Conservation (phyloP, 1,139 yeast genomes). For the Saccharomyces hybrid region DNA sequence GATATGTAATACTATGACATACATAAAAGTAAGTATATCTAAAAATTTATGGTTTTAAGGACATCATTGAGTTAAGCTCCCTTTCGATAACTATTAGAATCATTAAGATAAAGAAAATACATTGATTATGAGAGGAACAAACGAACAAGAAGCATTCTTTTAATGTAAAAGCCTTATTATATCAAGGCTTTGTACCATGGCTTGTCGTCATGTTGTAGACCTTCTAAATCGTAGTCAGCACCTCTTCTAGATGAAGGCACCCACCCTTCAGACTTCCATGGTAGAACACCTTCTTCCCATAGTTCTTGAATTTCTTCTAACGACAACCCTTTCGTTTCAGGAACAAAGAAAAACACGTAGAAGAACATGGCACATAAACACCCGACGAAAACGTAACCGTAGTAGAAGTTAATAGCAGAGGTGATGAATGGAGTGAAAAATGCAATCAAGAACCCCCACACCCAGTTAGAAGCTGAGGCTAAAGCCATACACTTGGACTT, state of each 20-base stretch:
- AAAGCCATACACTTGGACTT: slow-evolving; percentile 36
- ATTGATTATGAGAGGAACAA: not conserved
- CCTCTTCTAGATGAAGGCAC: slow-evolving; percentile 29
- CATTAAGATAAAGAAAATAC: not conserved
- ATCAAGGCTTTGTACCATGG: slow-evolving; percentile 22
- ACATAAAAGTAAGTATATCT: not conserved
- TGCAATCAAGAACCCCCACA: slow-evolving; percentile 64
- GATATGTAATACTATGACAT: not conserved
- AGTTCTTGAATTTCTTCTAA: slow-evolving; percentile 64
- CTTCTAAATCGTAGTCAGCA: slow-evolving; percentile 14
- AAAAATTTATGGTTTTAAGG: not conserved
- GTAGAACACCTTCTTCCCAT: slow-evolving; percentile 35
- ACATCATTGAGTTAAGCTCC: not conserved
- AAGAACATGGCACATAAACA: slow-evolving; percentile 51
- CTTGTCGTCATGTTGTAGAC: slow-evolving; percentile 10
- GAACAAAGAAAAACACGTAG: slow-evolving; percentile 57
- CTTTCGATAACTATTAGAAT: not conserved
- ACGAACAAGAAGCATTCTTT: not conserved
- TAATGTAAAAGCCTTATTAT: not conserved
- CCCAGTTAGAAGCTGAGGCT: slow-evolving; percentile 62
- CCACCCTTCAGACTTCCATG: slow-evolving; percentile 39
- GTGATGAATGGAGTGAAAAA: slow-evolving; percentile 68
- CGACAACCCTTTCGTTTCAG: slow-evolving; percentile 61
- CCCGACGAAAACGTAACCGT: slow-evolving; percentile 71
- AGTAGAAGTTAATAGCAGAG: slow-evolving; percentile 33